Base-by-base conservation (phyloP, 148 eudicot species). In the Oxyria digyna region DNA sequence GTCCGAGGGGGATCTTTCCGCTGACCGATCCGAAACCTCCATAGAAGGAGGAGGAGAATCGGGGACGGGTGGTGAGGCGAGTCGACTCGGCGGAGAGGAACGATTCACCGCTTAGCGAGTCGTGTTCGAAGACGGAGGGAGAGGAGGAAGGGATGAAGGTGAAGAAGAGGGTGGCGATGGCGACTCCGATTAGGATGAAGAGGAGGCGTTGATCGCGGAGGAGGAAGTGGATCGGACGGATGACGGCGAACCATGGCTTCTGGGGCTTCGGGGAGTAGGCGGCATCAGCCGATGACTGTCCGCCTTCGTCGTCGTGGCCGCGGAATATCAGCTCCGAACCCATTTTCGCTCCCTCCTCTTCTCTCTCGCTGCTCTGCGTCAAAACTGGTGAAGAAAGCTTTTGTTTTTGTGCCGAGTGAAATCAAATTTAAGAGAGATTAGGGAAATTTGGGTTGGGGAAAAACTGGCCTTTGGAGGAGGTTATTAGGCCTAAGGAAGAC, bases 1-100 rank as follows among this genome's bases (percentile, higher is more conserved):
- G 59, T 7, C 98, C 98, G 10, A 93, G 69, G 3, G 96, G 96
- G 0, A 88, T 75, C 74, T 89, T 93, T 14, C 98, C 96, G 18
- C 91, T 73, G 27, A 59, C 18, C 54, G 72, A 18, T 48, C 81
- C 82, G 74, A 76, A 70, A 4, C 65, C 65, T 3, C 18, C 49
- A 0, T n/a, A 15, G 49, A 14, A 45, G 49, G n/a, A 45, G 4
- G 49, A 45, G 49, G 49, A 45, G 70, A 21, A 37, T 23, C 71
- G 69, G 69, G 29, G 72, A 75, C 50, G 85, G 0, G 76, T 42
- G 6, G 38, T 48, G 5, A 50, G n/a, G 37, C 69, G 81, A 18
- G 81, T 63, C 6, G 76, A 68, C 71, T 78, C 83, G 62, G 81
- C 33, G 3, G 82, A 62, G 21, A 80, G 55, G 78, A 70, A 62